A percentile compares a stretch with the other conserved stretches of the same genome.
phyloP scores from a whole-genome alignment of 768 basidiomycete species.

The Candolleomyces aberdarensis region DNA sequence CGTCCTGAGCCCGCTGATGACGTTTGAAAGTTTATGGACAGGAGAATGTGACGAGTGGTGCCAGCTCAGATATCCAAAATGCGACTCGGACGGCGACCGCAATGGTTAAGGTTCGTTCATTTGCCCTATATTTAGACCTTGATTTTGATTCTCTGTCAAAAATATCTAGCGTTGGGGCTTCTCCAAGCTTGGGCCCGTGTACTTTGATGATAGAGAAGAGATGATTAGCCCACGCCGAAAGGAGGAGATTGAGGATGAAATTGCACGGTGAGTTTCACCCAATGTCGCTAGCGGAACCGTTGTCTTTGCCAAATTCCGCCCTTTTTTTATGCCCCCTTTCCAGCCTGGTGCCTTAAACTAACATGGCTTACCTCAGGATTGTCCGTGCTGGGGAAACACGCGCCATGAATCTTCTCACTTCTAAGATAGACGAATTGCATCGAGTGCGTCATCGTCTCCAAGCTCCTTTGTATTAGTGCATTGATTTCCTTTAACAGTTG shows the following conservation, averaged over 20 bases:
- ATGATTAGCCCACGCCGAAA: slow-evolving; percentile 71
- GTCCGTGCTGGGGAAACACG: slow-evolving; percentile 70
- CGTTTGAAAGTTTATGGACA: slow-evolving; percentile 68
- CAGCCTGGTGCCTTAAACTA: slow-evolving; percentile 6
- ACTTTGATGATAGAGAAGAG: slow-evolving; percentile 69
- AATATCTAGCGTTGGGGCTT: slow-evolving; percentile 66
- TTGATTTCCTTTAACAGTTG: slow-evolving; percentile 47
- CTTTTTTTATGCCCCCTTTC: slow-evolving; percentile 7
- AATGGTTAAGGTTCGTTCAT: slow-evolving; percentile 77
- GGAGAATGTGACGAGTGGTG: slow-evolving; percentile 89
- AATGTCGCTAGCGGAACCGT: not conserved
- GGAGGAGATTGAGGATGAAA: slow-evolving; percentile 86
- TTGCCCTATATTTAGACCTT: slow-evolving; percentile 4
- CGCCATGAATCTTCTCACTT: slow-evolving; percentile 59
- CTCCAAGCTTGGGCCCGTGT: slow-evolving; percentile 83
- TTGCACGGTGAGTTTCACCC: slow-evolving; percentile 58
- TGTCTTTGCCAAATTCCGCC: not conserved
- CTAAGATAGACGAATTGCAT: slow-evolving; percentile 73
- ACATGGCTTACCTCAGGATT: slow-evolving; percentile 31
- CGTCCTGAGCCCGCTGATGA: slow-evolving; percentile 10
- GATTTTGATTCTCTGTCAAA: slow-evolving; percentile 5
- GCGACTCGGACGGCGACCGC: slow-evolving; percentile 77
- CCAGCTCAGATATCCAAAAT: slow-evolving; percentile 78
- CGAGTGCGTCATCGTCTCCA: slow-evolving; percentile 40
- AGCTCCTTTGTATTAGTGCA: slow-evolving; percentile 9